These are phyloP conservation scores for Termitomyces titanicus DNA, from an alignment of 768 basidiomycete genomes.

Conservation along the genomic window DNA sequence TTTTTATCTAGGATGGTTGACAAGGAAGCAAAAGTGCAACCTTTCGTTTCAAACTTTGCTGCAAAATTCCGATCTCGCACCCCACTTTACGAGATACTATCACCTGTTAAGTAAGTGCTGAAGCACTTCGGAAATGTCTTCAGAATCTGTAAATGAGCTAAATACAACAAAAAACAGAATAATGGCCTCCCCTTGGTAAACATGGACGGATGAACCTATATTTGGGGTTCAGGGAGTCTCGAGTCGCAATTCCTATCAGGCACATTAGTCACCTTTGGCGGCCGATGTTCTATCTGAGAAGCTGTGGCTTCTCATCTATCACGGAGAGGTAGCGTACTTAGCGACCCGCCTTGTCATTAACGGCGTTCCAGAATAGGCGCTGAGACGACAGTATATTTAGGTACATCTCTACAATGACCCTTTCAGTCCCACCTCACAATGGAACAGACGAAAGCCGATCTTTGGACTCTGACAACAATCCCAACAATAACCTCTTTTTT, in stretches of 20 bases:
- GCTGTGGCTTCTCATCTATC: conserved; percentile 1
- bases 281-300: background rate
- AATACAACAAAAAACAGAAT: no score
- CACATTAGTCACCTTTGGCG: background rate
- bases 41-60: background rate
- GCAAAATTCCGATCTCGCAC: background rate
- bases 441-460: background rate
- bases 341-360: background rate
- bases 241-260: no score
- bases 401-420: background rate
- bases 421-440: background rate
- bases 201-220: no score
- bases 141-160: background rate
- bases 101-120: no score
- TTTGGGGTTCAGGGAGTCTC: no score
- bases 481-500: background rate
- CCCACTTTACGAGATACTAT: no score
- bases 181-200: no score
- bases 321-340: background rate
- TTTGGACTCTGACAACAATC: background rate
- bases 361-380: background rate
- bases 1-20: background rate
- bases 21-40: background rate
- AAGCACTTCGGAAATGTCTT: no score
- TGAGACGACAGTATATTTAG: background rate